Conservation (phyloP, 495 filamentous ascomycete genomes). For the Daldinia decipiens region DNA sequence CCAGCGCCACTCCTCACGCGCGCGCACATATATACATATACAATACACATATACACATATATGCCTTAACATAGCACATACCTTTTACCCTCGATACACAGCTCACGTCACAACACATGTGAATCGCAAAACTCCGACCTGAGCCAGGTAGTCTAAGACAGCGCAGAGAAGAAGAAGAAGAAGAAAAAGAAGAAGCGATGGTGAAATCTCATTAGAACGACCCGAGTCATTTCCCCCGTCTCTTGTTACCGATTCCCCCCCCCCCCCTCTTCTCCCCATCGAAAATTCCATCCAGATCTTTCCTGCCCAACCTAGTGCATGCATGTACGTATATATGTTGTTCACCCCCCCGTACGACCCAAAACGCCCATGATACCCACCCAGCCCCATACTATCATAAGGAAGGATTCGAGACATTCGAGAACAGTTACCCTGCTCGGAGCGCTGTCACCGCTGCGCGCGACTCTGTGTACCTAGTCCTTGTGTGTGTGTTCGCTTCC, state of each 20-base stretch:
- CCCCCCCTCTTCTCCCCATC: not conserved
- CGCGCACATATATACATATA: not conserved
- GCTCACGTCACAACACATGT: not conserved
- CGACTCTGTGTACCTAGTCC: not conserved
- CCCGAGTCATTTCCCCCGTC: not conserved
- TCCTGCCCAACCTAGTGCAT: slow-evolving; percentile 1
- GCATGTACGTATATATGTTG: not conserved
- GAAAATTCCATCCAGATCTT: not conserved
- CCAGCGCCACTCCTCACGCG: not conserved
- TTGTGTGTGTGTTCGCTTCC: not conserved
- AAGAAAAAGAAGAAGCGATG: not conserved
- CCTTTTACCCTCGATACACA: not conserved
- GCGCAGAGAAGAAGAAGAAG: not conserved
- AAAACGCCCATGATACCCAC: not conserved
- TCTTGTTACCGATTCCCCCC: not conserved
- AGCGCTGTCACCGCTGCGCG: not conserved
- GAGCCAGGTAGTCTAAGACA: too few species aligned
- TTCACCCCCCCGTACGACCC: not conserved
- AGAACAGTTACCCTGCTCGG: slow-evolving; percentile 10
- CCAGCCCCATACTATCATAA: slow-evolving; percentile 2
- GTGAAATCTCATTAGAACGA: slow-evolving; percentile 1
- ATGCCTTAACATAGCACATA: not conserved
- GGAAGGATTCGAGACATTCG: slow-evolving; percentile 36
- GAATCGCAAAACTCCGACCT: slow-evolving; percentile 3
- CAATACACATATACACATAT: not conserved